Evolutionary conservation across 805 yeast species (phyloP), one percentile per base, ranked within the genome.

Genomic region (Yamadazyma nakazawae): DNA sequence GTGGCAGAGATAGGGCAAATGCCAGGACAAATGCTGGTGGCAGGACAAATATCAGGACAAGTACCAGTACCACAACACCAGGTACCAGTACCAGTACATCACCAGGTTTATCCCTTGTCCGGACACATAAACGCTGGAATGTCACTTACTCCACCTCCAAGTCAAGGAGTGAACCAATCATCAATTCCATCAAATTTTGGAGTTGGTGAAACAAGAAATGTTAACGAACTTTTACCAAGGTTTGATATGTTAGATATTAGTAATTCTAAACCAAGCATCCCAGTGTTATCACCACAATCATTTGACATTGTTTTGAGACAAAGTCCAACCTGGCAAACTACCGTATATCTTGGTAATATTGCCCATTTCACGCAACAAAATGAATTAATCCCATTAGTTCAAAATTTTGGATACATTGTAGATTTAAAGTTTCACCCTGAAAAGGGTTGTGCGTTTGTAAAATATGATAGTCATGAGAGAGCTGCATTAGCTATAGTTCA

Each of bases 401-500:
- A 82, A 60, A 82, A 79, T 54, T 88, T 88, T 62, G 97, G 96
- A 5, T 87, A 73, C 64, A 85, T 89, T 59, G 83, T 86, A 48
- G 94, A 86, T 55, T 80, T 89, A 60, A 85, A 85, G 63, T 79
- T 85, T 57, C 84, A 85, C 54, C 85, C 89, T 8, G 95, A 88
- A 46, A 79, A 79, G 52, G 94, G 92, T 5, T 89, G 92, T 69
- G 96, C 96, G 10, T 90, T 89, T 70, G 92, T 87, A 51, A 85
- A 84, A 64, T 88, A 82, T 61, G 96, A 86, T 58, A 76, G 88
- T 37, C 96, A 89, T 64, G 96, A 89, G 58, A 75, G 88, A 50
- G 96, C 96, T 5, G 95, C 96, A 2, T 71, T 87, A 58, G 95
- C 96, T 40, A 88, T 89, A 58, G 85, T 84, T 28, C 92, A 86